Evolutionary conservation across 352 stramenopile species (phyloP), one percentile per base, ranked within the genome.

Genomic region (Pythium monospermum): DNA sequence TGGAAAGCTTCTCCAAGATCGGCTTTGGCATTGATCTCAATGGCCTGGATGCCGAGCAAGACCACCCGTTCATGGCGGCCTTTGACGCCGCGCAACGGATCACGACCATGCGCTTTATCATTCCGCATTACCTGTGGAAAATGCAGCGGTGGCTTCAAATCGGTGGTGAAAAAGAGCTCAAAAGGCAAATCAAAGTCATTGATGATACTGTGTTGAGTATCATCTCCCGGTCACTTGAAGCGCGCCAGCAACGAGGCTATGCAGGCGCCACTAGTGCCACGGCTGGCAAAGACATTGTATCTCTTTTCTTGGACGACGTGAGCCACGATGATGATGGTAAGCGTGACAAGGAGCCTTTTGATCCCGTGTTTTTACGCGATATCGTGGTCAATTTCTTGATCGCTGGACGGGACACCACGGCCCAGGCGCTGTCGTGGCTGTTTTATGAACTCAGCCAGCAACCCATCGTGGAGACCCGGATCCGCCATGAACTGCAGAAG

Each of bases 381-480:
- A 66, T 85, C 27, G 61, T 83, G 5, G 66, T 85, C 27, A 79
- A 70, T 42, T 75, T 85, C 31, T 43, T 85, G 21, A 72, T 85
- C 43, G 73, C 69, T 51, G 73, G 73, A 11, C 49, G 72, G 1
- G 73, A 85, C 57, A 82, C 73, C 0, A 82, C 72, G 5, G 69
- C 73, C 0, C 69, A 65, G 41, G 68, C 71, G 6, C 43, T 85
- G 1, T 62, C 56, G 16, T 85, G 73, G 73, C 56, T 77, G 26
- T 65, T 85, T 33, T 78, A 64, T 47, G 62, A 82, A 46, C 43
- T 85, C 10, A 49, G 49, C 19, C 49, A 56, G 40, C 61, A 82
- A 30, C 73, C 69, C 3, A 22, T 69, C 11, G 66, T 75, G 10
- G 41, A 59, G 39, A 27, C 53, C 2, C 49, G 51, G 6, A 58